Evolutionary conservation across 495 filamentous ascomycete genomes (phyloP).

Genomic region (Hypoxylon perforatum): DNA sequence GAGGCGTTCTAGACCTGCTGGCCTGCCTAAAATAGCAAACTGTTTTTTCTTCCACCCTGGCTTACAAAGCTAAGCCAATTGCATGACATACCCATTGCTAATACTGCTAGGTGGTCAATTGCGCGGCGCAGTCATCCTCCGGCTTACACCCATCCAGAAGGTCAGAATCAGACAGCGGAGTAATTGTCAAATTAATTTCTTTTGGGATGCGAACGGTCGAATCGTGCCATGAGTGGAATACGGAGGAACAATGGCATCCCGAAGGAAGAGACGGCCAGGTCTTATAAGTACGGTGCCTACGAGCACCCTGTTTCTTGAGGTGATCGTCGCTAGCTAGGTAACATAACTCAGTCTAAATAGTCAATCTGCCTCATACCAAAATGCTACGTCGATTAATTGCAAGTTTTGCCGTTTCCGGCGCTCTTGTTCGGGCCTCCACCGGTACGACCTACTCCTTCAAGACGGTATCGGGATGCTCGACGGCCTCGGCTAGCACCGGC

Average conservation of each 20-base stretch:
- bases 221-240: not conserved
- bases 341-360: too few relatives aligned
- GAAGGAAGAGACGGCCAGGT: too few relatives aligned
- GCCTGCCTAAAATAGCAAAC: not conserved
- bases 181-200: not conserved
- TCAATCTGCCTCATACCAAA: not conserved
- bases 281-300: too few relatives aligned
- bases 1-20: not conserved
- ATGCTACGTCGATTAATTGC: constrained; percentile 23
- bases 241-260: not conserved
- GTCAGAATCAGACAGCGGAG: not conserved
- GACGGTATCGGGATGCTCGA: constrained; percentile 21
- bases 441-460: constrained; percentile 25
- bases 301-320: too few relatives aligned
- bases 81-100: not conserved
- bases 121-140: constrained; percentile 16
- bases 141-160: constrained; percentile 3
- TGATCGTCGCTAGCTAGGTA: too few relatives aligned
- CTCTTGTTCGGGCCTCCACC: constrained; percentile 22
- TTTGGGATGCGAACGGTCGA: not conserved
- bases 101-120: not conserved
- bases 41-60: not conserved
- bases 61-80: not conserved
- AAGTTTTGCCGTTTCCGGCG: constrained; percentile 12
- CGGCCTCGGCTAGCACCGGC: constrained; percentile 20